phyloP scores from a whole-genome alignment of 2,329 filamentous ascomycete genomes.

The Fusarium drepaniforme region DNA sequence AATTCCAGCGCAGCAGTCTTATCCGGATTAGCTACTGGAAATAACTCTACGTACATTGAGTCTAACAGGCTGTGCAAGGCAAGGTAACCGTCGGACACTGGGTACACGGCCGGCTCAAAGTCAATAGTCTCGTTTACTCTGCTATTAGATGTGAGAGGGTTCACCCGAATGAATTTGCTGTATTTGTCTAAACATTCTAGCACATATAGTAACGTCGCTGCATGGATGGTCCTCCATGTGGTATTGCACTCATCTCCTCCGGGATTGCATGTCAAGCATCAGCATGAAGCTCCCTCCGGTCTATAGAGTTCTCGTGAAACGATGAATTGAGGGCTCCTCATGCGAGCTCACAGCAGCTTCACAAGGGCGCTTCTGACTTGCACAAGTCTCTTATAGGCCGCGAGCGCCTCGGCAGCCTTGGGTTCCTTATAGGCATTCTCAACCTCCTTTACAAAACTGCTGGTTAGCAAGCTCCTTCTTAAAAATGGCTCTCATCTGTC shows the following conservation, averaged over 20 bases:
- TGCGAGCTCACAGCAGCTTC: slow-evolving; percentile 3
- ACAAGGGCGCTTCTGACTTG: slow-evolving; percentile 8
- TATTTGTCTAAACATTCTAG: not conserved
- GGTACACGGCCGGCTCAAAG: not conserved
- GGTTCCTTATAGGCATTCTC: slow-evolving; percentile 12
- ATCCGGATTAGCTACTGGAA: too few species aligned
- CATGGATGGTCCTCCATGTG: not conserved
- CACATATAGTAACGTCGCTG: not conserved
- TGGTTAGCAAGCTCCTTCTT: not conserved
- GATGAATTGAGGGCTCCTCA: not conserved
- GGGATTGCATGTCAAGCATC: not conserved
- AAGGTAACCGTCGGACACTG: not conserved
- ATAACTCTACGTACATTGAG: too few species aligned
- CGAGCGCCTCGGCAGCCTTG: slow-evolving; percentile 7
- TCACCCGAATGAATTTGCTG: not conserved
- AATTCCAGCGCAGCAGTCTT: too few species aligned
- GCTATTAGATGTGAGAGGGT: not conserved
- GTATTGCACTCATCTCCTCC: not conserved
- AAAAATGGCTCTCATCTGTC: not conserved
- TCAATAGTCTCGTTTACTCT: not conserved
- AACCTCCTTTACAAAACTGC: slow-evolving; percentile 5
- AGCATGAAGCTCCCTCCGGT: not conserved
- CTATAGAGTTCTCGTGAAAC: not conserved
- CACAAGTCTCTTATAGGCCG: slow-evolving; percentile 6
- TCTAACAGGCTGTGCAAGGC: not conserved